Conservation (phyloP, 352 stramenopile genomes). For the Phytophthora cryptogea region DNA sequence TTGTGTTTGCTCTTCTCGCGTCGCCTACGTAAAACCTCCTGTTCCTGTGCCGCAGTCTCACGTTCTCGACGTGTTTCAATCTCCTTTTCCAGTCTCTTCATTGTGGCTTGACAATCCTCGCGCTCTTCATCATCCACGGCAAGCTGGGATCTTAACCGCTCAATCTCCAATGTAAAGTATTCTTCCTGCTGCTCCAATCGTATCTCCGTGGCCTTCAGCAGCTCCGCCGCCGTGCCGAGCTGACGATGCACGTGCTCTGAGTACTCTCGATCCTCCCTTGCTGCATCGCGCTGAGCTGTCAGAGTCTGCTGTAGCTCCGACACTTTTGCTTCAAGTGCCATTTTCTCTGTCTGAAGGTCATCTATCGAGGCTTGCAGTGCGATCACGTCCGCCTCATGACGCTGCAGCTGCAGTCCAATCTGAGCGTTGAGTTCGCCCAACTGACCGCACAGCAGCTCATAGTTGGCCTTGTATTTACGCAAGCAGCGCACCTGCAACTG, state of each 20-base stretch:
- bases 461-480: constrained; percentile 79
- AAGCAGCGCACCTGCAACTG: constrained; percentile 57
- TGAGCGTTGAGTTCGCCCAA: constrained; percentile 71
- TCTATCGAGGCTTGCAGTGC: constrained; percentile 47
- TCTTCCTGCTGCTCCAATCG: constrained; percentile 48
- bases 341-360: constrained; percentile 43
- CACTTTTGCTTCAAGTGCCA: constrained; percentile 33
- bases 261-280: constrained; percentile 57
- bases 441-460: constrained; percentile 74
- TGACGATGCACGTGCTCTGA: constrained; percentile 61
- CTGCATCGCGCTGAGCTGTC: constrained; percentile 18
- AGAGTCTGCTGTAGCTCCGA: constrained; percentile 27
- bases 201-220: constrained; percentile 63
- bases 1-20: constrained; percentile 37
- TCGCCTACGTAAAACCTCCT: constrained; percentile 17
- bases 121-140: constrained; percentile 9
- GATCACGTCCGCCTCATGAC: constrained; percentile 68
- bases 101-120: constrained; percentile 1
- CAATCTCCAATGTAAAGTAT: constrained; percentile 27
- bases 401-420: constrained; percentile 67
- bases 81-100: constrained; percentile 29
- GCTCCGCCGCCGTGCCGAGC: constrained; percentile 54
- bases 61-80: constrained; percentile 9
- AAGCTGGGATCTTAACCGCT: constrained; percentile 23
- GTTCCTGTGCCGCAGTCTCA: constrained; percentile 31